A percentile compares a stretch with the other conserved stretches of the same genome.
Conservation (phyloP, 148 eudicot genomes). For the Talinum fruticosum region DNA sequence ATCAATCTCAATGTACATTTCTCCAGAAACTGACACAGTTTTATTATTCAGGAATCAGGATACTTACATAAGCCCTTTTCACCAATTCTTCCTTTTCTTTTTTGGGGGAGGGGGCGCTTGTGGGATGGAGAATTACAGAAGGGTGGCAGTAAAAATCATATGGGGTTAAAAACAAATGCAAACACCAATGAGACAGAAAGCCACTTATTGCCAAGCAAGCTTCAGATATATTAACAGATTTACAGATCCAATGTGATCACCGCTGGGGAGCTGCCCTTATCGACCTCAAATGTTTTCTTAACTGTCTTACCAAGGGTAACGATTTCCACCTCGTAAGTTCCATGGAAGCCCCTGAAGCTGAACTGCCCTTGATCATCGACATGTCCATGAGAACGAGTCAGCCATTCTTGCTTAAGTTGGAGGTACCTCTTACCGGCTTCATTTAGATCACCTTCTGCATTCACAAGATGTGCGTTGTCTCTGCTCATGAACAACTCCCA, state of each 20-base stretch:
- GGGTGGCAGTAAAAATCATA: background rate
- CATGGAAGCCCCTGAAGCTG: conserved; percentile 76
- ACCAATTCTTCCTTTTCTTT: no score
- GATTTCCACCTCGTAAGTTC: conserved; percentile 70
- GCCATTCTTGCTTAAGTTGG: conserved; percentile 70
- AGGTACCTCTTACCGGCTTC: conserved; percentile 74
- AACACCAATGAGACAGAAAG: background rate
- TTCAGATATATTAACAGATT: background rate
- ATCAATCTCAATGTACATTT: no score
- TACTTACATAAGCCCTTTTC: no score
- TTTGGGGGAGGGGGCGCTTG: no score
- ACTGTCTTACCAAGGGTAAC: conserved; percentile 29
- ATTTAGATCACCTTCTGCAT: conserved; percentile 88
- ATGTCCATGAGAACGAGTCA: conserved; percentile 54
- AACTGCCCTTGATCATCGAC: conserved; percentile 64
- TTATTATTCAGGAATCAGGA: background rate
- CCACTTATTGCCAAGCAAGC: background rate
- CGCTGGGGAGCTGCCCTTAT: conserved; percentile 55
- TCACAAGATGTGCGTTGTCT: conserved; percentile 62
- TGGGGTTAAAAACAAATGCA: background rate
- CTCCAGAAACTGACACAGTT: background rate
- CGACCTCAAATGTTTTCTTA: conserved; percentile 69
- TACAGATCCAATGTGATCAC: conserved; percentile 39
- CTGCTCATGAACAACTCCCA: conserved; percentile 94
- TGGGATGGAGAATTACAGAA: background rate